Percentiles rank a stretch among this genome's conserved stretches.
These are phyloP conservation scores for Astragalus glycyphyllos DNA, from an alignment of 306 rosid species.

Conservation along the genomic window DNA sequence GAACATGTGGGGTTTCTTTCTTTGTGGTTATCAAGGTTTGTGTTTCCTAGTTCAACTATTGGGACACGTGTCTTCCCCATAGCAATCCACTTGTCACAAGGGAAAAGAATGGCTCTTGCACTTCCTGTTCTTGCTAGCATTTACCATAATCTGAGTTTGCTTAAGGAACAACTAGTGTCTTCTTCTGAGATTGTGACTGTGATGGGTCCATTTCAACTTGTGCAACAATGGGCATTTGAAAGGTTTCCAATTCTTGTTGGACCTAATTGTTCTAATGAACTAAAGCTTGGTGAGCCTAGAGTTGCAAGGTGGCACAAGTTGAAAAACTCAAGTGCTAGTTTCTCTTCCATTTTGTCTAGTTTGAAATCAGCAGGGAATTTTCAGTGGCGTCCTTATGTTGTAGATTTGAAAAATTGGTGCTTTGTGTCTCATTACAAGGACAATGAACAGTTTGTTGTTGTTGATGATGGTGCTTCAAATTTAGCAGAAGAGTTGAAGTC, in stretches of 20 bases:
- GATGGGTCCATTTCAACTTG: slow-evolving; percentile 30
- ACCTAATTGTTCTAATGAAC: background rate
- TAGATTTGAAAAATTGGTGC: slow-evolving; percentile 29
- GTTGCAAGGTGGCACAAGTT: too few species aligned
- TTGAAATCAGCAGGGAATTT: slow-evolving; percentile 40
- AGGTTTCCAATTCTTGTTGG: background rate
- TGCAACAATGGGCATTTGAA: slow-evolving; percentile 38
- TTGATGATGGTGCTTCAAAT: slow-evolving; percentile 11
- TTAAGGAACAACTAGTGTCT: slow-evolving; percentile 36
- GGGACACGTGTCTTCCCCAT: slow-evolving; percentile 9
- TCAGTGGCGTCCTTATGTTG: slow-evolving; percentile 48
- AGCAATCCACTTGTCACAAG: slow-evolving; percentile 37
- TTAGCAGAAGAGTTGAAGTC: slow-evolving; percentile 36
- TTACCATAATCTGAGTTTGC: slow-evolving; percentile 36
- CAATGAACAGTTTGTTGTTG: slow-evolving; percentile 38
- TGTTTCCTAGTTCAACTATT: slow-evolving; percentile 16
- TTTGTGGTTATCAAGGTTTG: slow-evolving; percentile 50
- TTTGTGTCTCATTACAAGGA: slow-evolving; percentile 40
- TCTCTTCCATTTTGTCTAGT: background rate
- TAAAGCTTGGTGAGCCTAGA: too few species aligned
- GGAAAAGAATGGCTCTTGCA: slow-evolving; percentile 38
- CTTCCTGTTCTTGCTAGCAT: slow-evolving; percentile 37
- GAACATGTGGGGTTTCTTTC: slow-evolving; percentile 62
- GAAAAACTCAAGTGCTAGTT: slow-evolving; percentile 5
- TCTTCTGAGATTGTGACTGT: slow-evolving; percentile 16